Evolutionary conservation across 1,284 basidiomycete genomes (phyloP), one percentile per base, ranked within the genome.

Genomic region (Nidula niveotomentosa): DNA sequence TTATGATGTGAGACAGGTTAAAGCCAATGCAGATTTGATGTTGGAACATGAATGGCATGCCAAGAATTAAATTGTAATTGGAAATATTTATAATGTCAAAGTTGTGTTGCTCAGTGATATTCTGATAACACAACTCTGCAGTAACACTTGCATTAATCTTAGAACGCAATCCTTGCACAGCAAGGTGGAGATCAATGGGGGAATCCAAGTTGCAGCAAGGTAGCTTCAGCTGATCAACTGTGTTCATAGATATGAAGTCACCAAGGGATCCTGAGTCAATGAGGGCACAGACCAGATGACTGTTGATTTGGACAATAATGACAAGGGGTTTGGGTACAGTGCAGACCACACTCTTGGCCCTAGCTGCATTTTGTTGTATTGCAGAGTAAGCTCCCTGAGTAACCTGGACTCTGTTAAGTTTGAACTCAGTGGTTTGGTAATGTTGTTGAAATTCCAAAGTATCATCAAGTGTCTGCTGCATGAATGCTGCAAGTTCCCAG

Each of bases 1-100:
- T 52, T 0, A 64, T 17, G 0, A 73, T 54, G 0, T 55, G 34
- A 58, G 34, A 49, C n/a, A 62, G 61, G 23, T 66, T 66, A 1
- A 69, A 4, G 1, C 59, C 60, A 1, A 65, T 17, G 0, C 56
- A 49, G 0, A 72, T 62, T 0, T 63, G 37, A 53, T 74, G 69
- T 9, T 69, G 65, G 34, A 58, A 73, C 6, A 74, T 30, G 13
- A 41, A 55, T 5, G 49, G 54, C 39, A 39, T 35, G 0, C 54
- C 50, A 2, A 55, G 34, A 9, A 55, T 52, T n/a, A 55, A 9
- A 33, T 55, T 50, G 41, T 55, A 55, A 15, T 51, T 51, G 12
- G 33, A 35, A 8, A 55, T 8, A 23, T 55, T 55, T 7, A 39
- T 34, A 12, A 55, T 23, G 36, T 55, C 49, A 33, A 55, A 55